Evolutionary conservation across 352 stramenopile genomes (phyloP), one percentile per base, ranked within the genome.

Genomic region (Phytophthora parvispora): DNA sequence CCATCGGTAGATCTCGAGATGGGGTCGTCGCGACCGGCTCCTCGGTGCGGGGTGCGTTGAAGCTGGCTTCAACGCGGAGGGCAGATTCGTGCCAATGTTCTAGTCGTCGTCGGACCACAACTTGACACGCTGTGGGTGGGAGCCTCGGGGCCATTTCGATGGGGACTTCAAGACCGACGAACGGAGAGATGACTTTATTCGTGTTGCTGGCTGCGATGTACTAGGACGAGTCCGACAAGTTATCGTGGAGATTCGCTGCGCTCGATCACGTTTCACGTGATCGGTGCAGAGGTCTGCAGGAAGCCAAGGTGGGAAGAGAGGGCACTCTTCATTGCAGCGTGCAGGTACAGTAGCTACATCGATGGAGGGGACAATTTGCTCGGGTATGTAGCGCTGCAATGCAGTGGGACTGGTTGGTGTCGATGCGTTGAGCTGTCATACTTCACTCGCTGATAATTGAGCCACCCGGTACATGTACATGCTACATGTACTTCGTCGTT

Each of bases 61-160:
- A 48, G 40, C 20, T 45, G 36, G 40, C 57, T 69, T 71, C 60
- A 54, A 56, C 10, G 16, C 45, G 40, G n/a, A 42, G 34, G n/a
- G 43, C 22, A 9, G 20, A 27, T 16, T 52, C 24, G 22, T 20
- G 45, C 24, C 27, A 56, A 38, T 40, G 62, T 42, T 72, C 57
- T 67, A 67, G 59, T 60, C 56, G 32, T 64, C 36, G 65, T 68
- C 59, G 66, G 67, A 74, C 60, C 40, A 74, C 60, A 64, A 69
- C 31, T 64, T 18, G 47, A 73, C 65, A 24, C 18, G 34, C 20
- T 60, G 52, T 36, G 54, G 31, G 18, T 3, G 9, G 8, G 13
- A n/a, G n/a, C n/a, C n/a, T 18, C 7, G 24, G 18, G 5, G 1
- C 51, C 34, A 55, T 60, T 70, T 65, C 50, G 60, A 67, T 67